Conservation (phyloP, 176 grass and related monocot genomes). For the Urochloa ruziziensis region DNA sequence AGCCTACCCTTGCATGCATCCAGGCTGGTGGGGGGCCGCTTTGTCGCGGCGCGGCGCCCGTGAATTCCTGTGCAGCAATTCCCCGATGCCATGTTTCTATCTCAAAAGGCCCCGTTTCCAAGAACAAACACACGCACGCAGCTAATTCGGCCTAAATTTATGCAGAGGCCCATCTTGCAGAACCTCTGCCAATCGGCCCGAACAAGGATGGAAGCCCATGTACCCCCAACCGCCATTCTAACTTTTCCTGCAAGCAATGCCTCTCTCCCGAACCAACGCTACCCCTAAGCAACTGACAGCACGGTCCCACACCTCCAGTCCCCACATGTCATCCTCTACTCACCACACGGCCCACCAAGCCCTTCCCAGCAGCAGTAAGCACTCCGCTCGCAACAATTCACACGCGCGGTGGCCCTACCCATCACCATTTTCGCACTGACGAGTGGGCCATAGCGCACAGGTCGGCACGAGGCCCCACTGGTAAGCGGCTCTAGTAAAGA, state of each 20-base stretch:
- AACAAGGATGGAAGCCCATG: neutral
- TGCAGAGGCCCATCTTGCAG: too few species aligned
- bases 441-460: rapidly evolving
- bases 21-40: too few species aligned
- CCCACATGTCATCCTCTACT: neutral
- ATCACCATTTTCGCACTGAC: rapidly evolving
- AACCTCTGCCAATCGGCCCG: too few species aligned
- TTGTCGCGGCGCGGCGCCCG: too few species aligned
- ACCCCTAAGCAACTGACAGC: neutral
- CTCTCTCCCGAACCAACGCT: rapidly evolving
- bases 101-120: too few species aligned
- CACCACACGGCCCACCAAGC: rapidly evolving
- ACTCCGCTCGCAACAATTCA: neutral
- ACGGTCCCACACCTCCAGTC: rapidly evolving
- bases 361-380: too few species aligned
- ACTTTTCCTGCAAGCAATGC: slow-evolving; percentile 48
- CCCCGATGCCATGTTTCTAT: too few species aligned
- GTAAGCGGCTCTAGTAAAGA: neutral
- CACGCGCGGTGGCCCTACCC: neutral
- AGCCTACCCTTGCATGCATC: too few species aligned
- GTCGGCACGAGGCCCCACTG: rapidly evolving
- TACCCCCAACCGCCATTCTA: neutral
- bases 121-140: too few species aligned
- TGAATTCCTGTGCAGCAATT: too few species aligned
- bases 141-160: too few species aligned